Evolutionary conservation across 1,284 basidiomycete genomes (phyloP).

Genomic region (Leucoagaricus sp.): DNA sequence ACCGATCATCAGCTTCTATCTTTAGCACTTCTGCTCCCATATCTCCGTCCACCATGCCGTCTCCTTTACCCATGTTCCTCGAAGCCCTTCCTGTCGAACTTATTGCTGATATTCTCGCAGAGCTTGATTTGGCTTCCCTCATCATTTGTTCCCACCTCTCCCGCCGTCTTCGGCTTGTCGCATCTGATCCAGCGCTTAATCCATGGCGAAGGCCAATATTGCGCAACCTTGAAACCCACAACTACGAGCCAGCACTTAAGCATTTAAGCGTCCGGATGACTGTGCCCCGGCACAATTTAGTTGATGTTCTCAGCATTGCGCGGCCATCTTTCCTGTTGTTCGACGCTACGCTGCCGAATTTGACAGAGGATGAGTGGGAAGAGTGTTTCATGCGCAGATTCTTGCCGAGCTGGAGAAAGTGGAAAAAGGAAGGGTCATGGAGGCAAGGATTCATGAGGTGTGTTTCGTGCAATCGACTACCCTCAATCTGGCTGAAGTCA

Average conservation of each 20-base stretch:
- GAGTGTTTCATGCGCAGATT: constrained; percentile 70
- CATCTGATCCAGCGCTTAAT: constrained; percentile 64
- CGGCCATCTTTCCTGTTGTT: constrained; percentile 62
- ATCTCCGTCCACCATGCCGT: not conserved
- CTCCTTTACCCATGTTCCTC: constrained; percentile 26
- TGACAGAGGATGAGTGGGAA: constrained; percentile 66
- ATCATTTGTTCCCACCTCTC: constrained; percentile 60
- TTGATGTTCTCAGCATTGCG: constrained; percentile 66
- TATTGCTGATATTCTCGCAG: constrained; percentile 67
- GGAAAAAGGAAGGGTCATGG: constrained; percentile 65
- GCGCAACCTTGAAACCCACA: constrained; percentile 46
- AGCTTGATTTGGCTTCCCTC: constrained; percentile 64
- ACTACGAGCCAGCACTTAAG: constrained; percentile 52
- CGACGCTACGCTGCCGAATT: constrained; percentile 64
- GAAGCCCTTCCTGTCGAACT: constrained; percentile 72
- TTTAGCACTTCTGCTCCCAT: constrained; percentile 15
- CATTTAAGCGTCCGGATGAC: constrained; percentile 59
- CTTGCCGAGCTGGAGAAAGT: constrained; percentile 69
- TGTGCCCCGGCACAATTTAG: constrained; percentile 74
- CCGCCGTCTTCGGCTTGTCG: constrained; percentile 51
- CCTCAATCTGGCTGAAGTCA: not conserved
- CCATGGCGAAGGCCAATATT: constrained; percentile 73
- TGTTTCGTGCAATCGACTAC: constrained; percentile 14
- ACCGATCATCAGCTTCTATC: constrained; percentile 8
- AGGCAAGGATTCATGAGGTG: constrained; percentile 64